Evolutionary conservation across 352 stramenopile genomes (phyloP).

Genomic region (Pythium pyrilobum): DNA sequence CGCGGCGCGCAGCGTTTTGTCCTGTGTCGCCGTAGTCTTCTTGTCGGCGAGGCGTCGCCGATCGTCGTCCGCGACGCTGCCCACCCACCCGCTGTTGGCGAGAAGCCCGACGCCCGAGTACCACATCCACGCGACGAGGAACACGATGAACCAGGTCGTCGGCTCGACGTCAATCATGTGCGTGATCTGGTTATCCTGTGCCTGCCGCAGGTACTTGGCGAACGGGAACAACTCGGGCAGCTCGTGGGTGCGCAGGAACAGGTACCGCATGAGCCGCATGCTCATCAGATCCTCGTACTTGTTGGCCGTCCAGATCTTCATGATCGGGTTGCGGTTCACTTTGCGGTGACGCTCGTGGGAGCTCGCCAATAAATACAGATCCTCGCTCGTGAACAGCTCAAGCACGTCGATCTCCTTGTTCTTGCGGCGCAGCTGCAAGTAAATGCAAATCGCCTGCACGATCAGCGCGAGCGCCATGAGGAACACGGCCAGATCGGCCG

Average conservation of each 20-base stretch:
- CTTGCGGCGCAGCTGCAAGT: slow-evolving; percentile 18
- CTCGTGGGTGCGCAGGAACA: slow-evolving; percentile 13
- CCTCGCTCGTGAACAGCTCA: slow-evolving; percentile 18
- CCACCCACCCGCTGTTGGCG: not conserved
- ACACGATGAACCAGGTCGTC: slow-evolving; percentile 36
- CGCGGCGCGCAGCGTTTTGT: slow-evolving; percentile 1
- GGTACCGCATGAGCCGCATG: slow-evolving; percentile 20
- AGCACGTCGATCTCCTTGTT: slow-evolving; percentile 20
- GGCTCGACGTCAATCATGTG: slow-evolving; percentile 75
- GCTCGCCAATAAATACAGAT: slow-evolving; percentile 13
- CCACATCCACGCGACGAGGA: slow-evolving; percentile 14
- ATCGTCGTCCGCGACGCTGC: not conserved
- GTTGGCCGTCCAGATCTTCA: not conserved
- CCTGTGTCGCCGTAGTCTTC: not conserved
- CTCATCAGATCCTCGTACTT: slow-evolving; percentile 9
- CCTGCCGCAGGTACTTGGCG: slow-evolving; percentile 64
- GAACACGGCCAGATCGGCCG: slow-evolving; percentile 29
- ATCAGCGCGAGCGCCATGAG: slow-evolving; percentile 28
- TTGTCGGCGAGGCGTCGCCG: not conserved
- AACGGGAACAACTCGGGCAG: slow-evolving; percentile 36
- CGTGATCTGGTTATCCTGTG: slow-evolving; percentile 71
- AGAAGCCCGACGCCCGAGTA: not conserved
- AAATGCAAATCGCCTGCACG: slow-evolving; percentile 23
- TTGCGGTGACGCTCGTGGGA: slow-evolving; percentile 7
- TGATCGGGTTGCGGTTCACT: not conserved